A percentile compares a stretch with the other conserved stretches of the same genome.
Conservation (phyloP, 2,329 filamentous ascomycete species). For the Alternaria gansuensis region DNA sequence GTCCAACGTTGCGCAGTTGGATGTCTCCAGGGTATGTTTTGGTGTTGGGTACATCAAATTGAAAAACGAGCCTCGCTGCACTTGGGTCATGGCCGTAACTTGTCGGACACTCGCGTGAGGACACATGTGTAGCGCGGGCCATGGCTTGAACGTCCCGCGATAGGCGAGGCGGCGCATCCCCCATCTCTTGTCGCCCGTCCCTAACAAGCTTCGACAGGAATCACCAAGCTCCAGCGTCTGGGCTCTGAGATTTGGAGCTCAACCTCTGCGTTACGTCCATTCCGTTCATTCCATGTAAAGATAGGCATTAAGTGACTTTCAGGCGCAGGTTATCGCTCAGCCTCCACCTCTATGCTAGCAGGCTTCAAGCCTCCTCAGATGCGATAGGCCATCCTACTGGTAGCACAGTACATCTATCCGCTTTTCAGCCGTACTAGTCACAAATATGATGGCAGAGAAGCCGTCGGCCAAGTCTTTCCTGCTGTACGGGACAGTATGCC, state of each 20-base stretch:
- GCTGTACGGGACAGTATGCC: constrained; percentile 19
- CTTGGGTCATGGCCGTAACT: neutral
- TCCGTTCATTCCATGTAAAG: neutral
- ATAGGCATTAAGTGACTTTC: neutral
- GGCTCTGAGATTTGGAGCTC: neutral
- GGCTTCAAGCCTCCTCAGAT: neutral
- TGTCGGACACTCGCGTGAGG: neutral
- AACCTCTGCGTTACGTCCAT: neutral
- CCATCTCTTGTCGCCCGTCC: neutral
- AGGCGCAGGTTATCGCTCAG: neutral
- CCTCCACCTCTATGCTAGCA: constrained; percentile 1
- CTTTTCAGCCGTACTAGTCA: constrained; percentile 26
- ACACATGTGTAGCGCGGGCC: constrained; percentile 1
- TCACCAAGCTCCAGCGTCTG: constrained; percentile 2
- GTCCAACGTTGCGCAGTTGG: neutral
- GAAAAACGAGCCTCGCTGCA: neutral
- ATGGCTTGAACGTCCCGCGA: constrained; percentile 1
- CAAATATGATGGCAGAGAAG: constrained; percentile 22
- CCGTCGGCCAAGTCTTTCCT: constrained; percentile 23
- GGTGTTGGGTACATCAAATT: neutral
- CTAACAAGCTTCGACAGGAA: constrained; percentile 2
- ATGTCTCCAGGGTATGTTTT: neutral
- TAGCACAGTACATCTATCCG: constrained; percentile 20
- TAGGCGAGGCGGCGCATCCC: constrained; percentile 1
- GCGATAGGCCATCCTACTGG: constrained; percentile 10